Evolutionary conservation across 2,329 filamentous ascomycete species (phyloP).

Genomic region (Aureobasidium sp.): DNA sequence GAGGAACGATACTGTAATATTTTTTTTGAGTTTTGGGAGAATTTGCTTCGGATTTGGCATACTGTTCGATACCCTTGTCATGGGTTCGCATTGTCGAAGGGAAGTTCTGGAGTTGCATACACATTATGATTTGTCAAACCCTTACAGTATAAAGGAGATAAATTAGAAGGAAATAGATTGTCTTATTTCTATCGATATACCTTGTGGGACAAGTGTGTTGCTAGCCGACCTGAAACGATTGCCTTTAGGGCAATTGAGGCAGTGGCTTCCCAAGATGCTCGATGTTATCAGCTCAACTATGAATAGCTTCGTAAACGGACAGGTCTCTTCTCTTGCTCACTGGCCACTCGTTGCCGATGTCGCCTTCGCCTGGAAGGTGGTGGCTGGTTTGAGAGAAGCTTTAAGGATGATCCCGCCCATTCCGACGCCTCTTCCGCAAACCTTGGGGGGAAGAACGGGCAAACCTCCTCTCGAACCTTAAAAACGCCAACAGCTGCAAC

Average conservation of each 20-base stretch:
- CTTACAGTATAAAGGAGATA: background rate
- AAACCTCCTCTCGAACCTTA: background rate
- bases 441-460: background rate
- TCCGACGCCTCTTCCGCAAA: slow-evolving; percentile 6
- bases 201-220: background rate
- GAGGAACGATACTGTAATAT: slow-evolving; percentile 8
- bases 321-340: background rate
- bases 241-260: background rate
- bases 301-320: too few relatives aligned
- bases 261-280: background rate
- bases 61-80: slow-evolving; percentile 13
- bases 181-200: background rate
- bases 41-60: slow-evolving; percentile 1
- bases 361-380: background rate
- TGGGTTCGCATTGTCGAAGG: slow-evolving; percentile 2
- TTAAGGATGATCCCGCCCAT: background rate
- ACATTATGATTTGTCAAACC: slow-evolving; percentile 1
- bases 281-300: background rate
- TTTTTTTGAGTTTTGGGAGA: background rate
- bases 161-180: slow-evolving; percentile 1
- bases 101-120: slow-evolving; percentile 8
- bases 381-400: background rate
- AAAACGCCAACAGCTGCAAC: slow-evolving; percentile 4
- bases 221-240: background rate
- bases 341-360: background rate